These are phyloP conservation scores for Curvularia spicifera DNA, from an alignment of 2,329 filamentous ascomycete species.

Conservation along the genomic window DNA sequence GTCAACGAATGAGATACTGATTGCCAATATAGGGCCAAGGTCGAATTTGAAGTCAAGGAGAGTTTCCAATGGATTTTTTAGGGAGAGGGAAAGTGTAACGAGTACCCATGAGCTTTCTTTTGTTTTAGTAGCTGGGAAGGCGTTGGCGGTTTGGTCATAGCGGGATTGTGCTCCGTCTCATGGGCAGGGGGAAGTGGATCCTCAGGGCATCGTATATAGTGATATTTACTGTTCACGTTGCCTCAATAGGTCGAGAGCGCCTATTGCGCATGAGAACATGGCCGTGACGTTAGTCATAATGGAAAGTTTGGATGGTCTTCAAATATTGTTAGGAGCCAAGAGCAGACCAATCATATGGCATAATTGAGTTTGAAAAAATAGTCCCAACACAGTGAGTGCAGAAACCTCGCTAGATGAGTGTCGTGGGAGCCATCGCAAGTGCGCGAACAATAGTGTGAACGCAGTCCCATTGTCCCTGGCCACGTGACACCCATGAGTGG, in stretches of 20 bases:
- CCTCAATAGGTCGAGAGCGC: background rate
- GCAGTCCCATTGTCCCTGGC: background rate
- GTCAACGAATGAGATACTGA: conserved; percentile 21
- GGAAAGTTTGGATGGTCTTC: background rate
- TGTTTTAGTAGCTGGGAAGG: conserved; percentile 6
- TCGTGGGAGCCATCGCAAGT: too few relatives aligned
- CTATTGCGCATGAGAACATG: background rate
- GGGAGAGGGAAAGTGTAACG: background rate
- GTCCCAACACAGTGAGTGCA: background rate
- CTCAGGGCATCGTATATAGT: background rate
- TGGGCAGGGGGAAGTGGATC: background rate
- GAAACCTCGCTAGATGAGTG: background rate
- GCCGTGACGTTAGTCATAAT: background rate
- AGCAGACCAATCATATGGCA: background rate
- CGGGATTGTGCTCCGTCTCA: background rate
- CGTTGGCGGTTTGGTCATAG: conserved; percentile 3
- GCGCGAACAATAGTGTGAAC: background rate
- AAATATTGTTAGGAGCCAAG: background rate
- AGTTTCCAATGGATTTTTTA: conserved; percentile 71
- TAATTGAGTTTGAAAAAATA: background rate
- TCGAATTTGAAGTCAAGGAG: conserved; percentile 65
- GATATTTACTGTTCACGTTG: background rate
- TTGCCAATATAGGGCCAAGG: conserved; percentile 50
- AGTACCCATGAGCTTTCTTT: conserved; percentile 12
- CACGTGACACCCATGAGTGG: background rate